Evolutionary conservation across 352 stramenopile genomes (phyloP).

Genomic region (Globisporangium cederbergense): DNA sequence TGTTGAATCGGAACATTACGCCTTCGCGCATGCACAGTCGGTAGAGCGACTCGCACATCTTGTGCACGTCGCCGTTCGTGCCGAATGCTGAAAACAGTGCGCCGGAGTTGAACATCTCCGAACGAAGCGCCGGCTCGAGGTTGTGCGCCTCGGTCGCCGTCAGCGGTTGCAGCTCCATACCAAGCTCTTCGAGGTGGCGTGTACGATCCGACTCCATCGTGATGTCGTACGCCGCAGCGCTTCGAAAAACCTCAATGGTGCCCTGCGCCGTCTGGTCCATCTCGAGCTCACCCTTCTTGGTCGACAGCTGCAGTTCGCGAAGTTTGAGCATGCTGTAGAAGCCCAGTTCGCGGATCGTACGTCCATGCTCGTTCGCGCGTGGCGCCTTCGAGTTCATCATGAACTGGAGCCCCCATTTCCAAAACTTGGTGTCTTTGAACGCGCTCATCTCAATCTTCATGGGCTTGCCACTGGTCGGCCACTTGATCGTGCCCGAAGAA

Average conservation of each 20-base stretch:
- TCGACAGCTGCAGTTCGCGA: constrained; percentile 64
- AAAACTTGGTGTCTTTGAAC: constrained; percentile 79
- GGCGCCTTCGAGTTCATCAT: constrained; percentile 80
- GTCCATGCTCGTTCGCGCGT: constrained; percentile 70
- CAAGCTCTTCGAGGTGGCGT: constrained; percentile 64
- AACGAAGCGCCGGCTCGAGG: constrained; percentile 60
- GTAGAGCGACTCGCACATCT: constrained; percentile 85
- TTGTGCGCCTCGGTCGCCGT: constrained; percentile 51
- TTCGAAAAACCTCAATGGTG: constrained; percentile 78
- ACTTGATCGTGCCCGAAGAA: constrained; percentile 27
- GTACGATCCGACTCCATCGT: constrained; percentile 74
- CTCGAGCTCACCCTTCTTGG: constrained; percentile 77
- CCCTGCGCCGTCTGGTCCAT: constrained; percentile 86
- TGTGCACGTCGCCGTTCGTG: constrained; percentile 86
- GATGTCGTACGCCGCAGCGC: constrained; percentile 48
- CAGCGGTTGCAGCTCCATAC: constrained; percentile 74
- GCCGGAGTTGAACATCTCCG: constrained; percentile 55
- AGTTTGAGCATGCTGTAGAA: constrained; percentile 89
- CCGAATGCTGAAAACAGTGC: constrained; percentile 78
- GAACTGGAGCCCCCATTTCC: constrained; percentile 86
- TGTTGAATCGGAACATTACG: constrained; percentile 88
- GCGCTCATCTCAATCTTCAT: constrained; percentile 84
- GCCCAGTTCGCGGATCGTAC: constrained; percentile 76
- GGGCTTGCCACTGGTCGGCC: constrained; percentile 50
- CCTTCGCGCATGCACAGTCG: constrained; percentile 73